phyloP scores from a whole-genome alignment of 352 stramenopile genomes.

The Globisporangium canariense region DNA sequence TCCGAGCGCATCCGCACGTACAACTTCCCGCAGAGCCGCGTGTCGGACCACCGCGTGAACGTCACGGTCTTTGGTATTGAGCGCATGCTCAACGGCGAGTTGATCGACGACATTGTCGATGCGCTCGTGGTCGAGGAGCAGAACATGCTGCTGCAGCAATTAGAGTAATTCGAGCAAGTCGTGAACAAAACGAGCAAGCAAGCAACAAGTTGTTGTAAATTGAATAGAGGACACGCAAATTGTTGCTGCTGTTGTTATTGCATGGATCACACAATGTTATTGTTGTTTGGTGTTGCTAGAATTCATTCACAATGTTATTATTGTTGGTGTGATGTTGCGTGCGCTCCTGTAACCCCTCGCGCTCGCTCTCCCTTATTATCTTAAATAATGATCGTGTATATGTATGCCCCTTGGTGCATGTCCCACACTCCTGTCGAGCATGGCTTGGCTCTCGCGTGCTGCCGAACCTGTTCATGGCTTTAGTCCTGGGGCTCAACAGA shows the following conservation, averaged over 20 bases:
- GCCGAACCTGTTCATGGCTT: not conserved
- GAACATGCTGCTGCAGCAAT: constrained; percentile 68
- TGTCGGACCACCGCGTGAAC: constrained; percentile 95
- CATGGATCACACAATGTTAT: too few species aligned
- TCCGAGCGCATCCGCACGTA: constrained; percentile 98
- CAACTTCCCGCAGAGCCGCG: constrained; percentile 96
- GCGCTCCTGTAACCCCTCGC: too few species aligned
- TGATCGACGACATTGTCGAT: constrained; percentile 90
- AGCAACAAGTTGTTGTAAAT: not conserved
- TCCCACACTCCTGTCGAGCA: too few species aligned
- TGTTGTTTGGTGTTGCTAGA: not conserved
- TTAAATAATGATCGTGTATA: not conserved
- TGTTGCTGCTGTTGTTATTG: too few species aligned
- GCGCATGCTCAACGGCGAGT: constrained; percentile 84
- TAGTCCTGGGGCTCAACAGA: constrained; percentile 16
- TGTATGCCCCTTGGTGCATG: not conserved
- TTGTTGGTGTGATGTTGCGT: not conserved
- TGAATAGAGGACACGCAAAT: too few species aligned
- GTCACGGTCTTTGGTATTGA: constrained; percentile 88
- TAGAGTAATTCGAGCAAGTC: constrained; percentile 32
- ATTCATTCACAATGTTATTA: not conserved
- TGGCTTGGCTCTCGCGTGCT: too few species aligned
- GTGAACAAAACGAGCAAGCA: not conserved
- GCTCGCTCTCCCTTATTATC: not conserved
- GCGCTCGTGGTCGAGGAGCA: constrained; percentile 75